Base-by-base conservation (phyloP, 441 rosid genomes). In the Bruguiera hainesii region DNA sequence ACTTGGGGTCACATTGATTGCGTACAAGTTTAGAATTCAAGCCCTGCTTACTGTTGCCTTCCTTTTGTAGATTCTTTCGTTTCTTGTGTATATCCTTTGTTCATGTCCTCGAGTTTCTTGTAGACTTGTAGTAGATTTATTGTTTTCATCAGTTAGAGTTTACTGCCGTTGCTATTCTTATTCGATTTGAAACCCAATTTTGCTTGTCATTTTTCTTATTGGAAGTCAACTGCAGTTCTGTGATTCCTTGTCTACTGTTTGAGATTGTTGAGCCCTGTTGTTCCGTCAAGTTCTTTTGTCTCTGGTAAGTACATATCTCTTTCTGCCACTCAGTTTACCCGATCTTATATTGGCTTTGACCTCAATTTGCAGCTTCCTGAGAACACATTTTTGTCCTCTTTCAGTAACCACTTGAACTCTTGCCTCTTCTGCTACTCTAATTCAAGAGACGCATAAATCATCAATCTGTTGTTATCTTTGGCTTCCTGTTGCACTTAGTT, bases 281-380 rank as follows among this genome's bases (percentile, higher is more conserved):
- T 52, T 37, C 35, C 23, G n/a, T 26, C 23, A 64, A 64, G 46
- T 46, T 48, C 8, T 49, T 52, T n/a, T 60, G 61, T 30, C 50
- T 23, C n/a, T 51, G 63, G 57, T 66, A 46, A 42, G 5, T 70
- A 1, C 39, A 3, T 70, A 64, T 29, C 52, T 63, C 35, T 63
- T 70, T 21, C 50, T 63, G 62, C 56, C 48, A 25, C 57, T 60
- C 28, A 39, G 28, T 61, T 61, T 39, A 19, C 49, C 21, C 59
- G 23, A 70, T 56, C 55, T 28, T 21, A 8, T 20, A 5, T 20
- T 53, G 57, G 10, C 57, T 53, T 53, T 20, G 23, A 25, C 21
- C 67, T 60, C 37, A 52, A 23, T 60, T 31, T 63, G 20, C 46
- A 30, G 35, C 49, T 49, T n/a, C 26, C 15, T 11, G 13, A 23